Evolutionary conservation across 164 flowering plant genomes (phyloP), one percentile per base, ranked within the genome.

Genomic region (Cinnamomum micranthum): DNA sequence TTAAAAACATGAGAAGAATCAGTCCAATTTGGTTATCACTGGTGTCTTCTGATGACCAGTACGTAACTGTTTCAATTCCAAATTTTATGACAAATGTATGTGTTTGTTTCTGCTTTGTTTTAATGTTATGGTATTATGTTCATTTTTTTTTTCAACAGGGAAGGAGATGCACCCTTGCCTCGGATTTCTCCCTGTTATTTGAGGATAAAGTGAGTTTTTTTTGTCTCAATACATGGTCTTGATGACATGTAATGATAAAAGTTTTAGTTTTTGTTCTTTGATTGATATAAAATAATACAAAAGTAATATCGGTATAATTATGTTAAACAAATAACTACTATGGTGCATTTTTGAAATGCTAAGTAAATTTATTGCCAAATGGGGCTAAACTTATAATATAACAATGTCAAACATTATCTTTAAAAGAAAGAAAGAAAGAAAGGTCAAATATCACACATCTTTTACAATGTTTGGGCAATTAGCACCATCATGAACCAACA

Each of bases 21-120:
- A 27, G 79, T 83, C 94, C 97, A 25, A 80, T 96, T 82, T 96
- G 99, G 98, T 96, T 92, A 81, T 87, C 94, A 0, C 76, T 96
- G 41, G 85, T 89, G 76, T 91, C 97, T 70, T 85, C 93, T 59
- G 87, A 87, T 67, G 88, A 94, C 69, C 91, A 87, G 99, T 96
- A 82, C 86, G 96, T 73, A 78, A 52, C 68, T 71, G 20, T 59
- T 51, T 66, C 60, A 28, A 47, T 65, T 69, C 35, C 73, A 1
- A 50, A 70, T 13, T 66, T 70, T 50, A 24, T 9, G 3, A 15
- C 27, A 64, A 67, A 31, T 55, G 60, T 55, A 20, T 55, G 60
- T 55, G 60, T 4, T 15, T 17, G 19, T 55, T 15, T 20, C 6
- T 55, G 60, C 60, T 69, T 69, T 41, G 27, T 47, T 66, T 24